A percentile compares a stretch with the other conserved stretches of the same genome.
These are phyloP conservation scores for Venturia aucupariae DNA, from an alignment of 2,329 filamentous ascomycete species.

Conservation along the genomic window DNA sequence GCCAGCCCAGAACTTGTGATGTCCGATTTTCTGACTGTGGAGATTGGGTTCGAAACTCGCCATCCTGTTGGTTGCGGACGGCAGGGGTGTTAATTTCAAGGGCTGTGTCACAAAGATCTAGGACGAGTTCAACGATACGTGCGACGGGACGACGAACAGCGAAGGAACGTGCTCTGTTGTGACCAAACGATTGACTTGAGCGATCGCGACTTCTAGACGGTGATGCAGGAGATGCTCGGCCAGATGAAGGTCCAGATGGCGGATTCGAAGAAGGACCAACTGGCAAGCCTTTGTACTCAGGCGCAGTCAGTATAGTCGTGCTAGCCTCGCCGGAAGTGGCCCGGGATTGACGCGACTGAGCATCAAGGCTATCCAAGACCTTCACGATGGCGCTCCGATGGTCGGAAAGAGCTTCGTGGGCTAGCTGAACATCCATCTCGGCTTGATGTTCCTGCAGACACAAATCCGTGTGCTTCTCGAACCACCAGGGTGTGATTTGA, in stretches of 20 bases:
- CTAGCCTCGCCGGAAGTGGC: constrained; percentile 22
- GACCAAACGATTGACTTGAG: constrained; percentile 60
- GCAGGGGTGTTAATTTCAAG: constrained; percentile 90
- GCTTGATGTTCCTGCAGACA: constrained; percentile 93
- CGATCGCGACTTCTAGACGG: constrained; percentile 59
- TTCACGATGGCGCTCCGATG: constrained; percentile 92
- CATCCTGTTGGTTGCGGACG: constrained; percentile 70
- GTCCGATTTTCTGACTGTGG: constrained; percentile 94
- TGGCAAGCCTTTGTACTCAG: constrained; percentile 79
- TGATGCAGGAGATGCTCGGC: constrained; percentile 60
- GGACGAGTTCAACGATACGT: constrained; percentile 85
- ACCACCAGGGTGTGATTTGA: constrained; percentile 98
- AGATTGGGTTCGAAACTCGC: constrained; percentile 84
- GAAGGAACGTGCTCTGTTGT: constrained; percentile 76
- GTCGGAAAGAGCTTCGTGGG: constrained; percentile 84
- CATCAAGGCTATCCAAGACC: constrained; percentile 85
- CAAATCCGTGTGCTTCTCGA: constrained; percentile 95
- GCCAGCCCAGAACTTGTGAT: constrained; percentile 91
- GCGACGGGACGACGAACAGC: constrained; percentile 82
- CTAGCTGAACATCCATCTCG: constrained; percentile 95
- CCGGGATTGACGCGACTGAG: constrained; percentile 56
- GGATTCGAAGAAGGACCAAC: constrained; percentile 71
- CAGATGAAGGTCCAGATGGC: constrained; percentile 60
- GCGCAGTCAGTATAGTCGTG: constrained; percentile 28
- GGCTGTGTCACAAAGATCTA: constrained; percentile 92